Percentiles rank a stretch among this genome's conserved stretches.
Conservation (phyloP, 179 eudicot genomes). For the Drosera spatulata region DNA sequence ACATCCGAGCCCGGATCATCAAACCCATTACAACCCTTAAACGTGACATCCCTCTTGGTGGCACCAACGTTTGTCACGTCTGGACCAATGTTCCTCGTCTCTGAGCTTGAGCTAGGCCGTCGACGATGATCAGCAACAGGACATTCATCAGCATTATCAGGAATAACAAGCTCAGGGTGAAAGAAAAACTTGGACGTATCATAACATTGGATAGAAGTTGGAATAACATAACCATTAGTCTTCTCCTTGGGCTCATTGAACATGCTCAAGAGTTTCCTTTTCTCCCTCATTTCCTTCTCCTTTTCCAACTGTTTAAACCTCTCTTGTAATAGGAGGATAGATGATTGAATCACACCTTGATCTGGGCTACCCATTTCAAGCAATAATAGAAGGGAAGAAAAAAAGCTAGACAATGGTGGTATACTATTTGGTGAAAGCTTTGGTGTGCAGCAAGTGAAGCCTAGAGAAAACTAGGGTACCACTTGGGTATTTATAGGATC, state of each 20-base stretch:
- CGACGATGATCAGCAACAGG: neutral
- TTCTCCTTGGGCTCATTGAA: neutral
- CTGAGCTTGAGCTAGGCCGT: constrained; percentile 19
- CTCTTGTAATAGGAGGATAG: constrained; percentile 67
- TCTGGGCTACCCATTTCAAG: constrained; percentile 3
- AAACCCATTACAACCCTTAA: constrained; percentile 4
- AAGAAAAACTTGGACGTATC: constrained; percentile 20
- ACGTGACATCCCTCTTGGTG: neutral
- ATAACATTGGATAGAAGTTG: neutral
- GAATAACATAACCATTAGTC: neutral
- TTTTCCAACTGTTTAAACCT: constrained; percentile 61
- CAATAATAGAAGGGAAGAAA: neutral
- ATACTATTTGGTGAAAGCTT: neutral
- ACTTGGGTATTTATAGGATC: neutral
- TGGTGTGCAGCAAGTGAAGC: neutral
- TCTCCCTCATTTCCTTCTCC: constrained; percentile 62
- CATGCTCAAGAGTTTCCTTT: constrained; percentile 32
- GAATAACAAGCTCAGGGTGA: constrained; percentile 20
- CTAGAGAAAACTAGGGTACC: neutral
- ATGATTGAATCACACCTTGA: constrained; percentile 33
- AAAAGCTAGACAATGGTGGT: neutral
- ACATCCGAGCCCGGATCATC: constrained; percentile 36
- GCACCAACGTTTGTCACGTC: neutral
- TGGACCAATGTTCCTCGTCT: neutral
- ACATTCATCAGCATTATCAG: neutral